Evolutionary conservation across 345 rosid species (phyloP), one percentile per base, ranked within the genome.

Genomic region (Rhizophora mangle): DNA sequence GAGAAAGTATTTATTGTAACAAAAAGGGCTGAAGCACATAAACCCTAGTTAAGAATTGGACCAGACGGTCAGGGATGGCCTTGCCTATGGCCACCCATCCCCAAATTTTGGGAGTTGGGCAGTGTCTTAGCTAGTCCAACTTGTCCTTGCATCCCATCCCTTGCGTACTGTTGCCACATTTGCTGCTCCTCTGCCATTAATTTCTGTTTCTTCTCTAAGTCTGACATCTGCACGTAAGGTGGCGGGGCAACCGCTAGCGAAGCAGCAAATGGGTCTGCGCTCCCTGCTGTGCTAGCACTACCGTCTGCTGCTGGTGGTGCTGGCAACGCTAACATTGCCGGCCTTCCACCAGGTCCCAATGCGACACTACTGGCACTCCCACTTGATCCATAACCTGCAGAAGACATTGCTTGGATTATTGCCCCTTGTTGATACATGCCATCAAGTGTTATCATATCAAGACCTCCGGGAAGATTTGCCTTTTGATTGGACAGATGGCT

Each of bases 361-460:
- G 88, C 93, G 52, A 89, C 76, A 18, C 87, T 89, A 46, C 97
- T 89, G 0, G 87, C 91, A 64, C 97, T 87, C 34, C 92, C 92
- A 29, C 66, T 72, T 21, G 79, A 77, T 72, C 75, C 75, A 8
- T 46, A 52, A 10, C 68, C 74, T 8, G 74, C n/a, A 19, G 60
- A 43, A 9, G 76, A 67, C 81, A 78, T 65, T 20, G 82, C 72
- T 1, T 76, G 66, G n/a, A 57, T 63, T 36, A 69, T 64, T 49
- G 72, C 73, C 65, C 87, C 84, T 26, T 81, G 86, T 54, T 83
- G 87, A 64, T 86, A 86, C 90, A 88, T 85, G 5, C 89, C 85
- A n/a, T 86, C 82, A 4, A 88, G 79, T 57, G 83, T 36, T 63
- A 81, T 30, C 78, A 46, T 64, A 63, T 86, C 86, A 30, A 88